A percentile compares a stretch with the other conserved stretches of the same genome.
These are phyloP conservation scores for Metarhizium brunneum DNA, from an alignment of 2,329 filamentous ascomycete species.

Conservation along the genomic window DNA sequence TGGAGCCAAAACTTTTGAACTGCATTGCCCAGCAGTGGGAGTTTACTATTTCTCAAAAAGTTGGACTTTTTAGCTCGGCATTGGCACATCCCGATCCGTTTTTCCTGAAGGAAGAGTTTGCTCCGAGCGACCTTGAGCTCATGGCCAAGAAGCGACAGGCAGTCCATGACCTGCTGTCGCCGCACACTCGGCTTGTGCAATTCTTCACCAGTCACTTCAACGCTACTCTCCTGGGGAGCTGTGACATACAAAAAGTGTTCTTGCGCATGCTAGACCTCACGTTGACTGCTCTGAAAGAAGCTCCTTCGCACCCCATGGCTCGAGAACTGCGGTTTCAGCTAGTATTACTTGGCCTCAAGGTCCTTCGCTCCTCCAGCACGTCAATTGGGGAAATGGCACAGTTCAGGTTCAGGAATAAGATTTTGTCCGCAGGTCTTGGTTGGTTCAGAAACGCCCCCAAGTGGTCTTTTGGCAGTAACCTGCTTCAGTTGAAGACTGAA, in stretches of 20 bases:
- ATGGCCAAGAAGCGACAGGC: constrained; percentile 68
- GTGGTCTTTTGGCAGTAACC: constrained; percentile 95
- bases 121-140: constrained; percentile 72
- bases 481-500: constrained; percentile 89
- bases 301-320: constrained; percentile 73
- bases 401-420: constrained; percentile 81
- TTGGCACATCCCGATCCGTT: constrained; percentile 80
- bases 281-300: constrained; percentile 61
- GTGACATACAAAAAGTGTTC: constrained; percentile 74
- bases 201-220: constrained; percentile 95
- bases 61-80: constrained; percentile 70
- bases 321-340: constrained; percentile 89
- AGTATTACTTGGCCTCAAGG: constrained; percentile 69
- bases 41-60: constrained; percentile 62
- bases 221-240: constrained; percentile 76
- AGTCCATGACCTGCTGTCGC: constrained; percentile 74
- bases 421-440: constrained; percentile 73
- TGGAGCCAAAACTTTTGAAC: constrained; percentile 76
- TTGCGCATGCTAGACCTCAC: constrained; percentile 72
- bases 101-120: constrained; percentile 83
- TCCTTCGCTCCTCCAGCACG: constrained; percentile 65
- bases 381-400: constrained; percentile 54
- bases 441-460: constrained; percentile 81
- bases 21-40: constrained; percentile 93
- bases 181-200: constrained; percentile 76